A percentile compares a stretch with the other conserved stretches of the same genome.
Conservation (phyloP, 345 rosid genomes). For the Gossypium mustelinum region DNA sequence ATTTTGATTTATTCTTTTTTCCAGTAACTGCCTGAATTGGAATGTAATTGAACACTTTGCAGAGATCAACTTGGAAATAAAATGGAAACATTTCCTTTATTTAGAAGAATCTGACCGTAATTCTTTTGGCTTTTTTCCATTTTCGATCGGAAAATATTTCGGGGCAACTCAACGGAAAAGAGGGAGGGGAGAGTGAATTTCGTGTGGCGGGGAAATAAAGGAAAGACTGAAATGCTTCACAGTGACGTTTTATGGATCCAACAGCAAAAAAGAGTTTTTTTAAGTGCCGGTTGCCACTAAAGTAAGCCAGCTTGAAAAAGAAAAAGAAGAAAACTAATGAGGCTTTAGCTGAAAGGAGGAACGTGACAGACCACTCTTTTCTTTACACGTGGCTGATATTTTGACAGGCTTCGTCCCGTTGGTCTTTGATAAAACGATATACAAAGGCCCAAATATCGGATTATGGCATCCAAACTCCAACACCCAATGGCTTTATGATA, state of each 20-base stretch:
- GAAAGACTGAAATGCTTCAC: background rate
- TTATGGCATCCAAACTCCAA: background rate
- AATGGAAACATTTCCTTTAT: background rate
- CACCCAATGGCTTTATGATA: background rate
- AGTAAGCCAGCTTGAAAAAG: too few relatives aligned
- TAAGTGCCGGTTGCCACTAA: too few relatives aligned
- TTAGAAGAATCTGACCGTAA: background rate
- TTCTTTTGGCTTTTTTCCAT: background rate
- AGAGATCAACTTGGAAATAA: background rate
- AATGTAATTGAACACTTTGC: background rate
- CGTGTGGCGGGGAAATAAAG: slow-evolving; percentile 10
- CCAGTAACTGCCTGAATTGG: background rate
- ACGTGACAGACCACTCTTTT: slow-evolving; percentile 4
- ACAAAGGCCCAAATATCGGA: background rate
- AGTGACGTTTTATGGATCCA: slow-evolving; percentile 13
- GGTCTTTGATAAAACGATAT: too few relatives aligned
- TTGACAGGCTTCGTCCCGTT: background rate
- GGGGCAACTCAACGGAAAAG: slow-evolving; percentile 5
- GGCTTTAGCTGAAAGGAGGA: background rate
- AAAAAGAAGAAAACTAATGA: too few relatives aligned
- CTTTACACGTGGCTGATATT: background rate
- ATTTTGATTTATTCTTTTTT: slow-evolving; percentile 3
- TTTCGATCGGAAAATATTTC: background rate
- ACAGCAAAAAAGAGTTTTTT: background rate
- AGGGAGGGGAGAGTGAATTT: background rate